phyloP scores from a whole-genome alignment of 345 rosid genomes.

The Syzygium aqueum region DNA sequence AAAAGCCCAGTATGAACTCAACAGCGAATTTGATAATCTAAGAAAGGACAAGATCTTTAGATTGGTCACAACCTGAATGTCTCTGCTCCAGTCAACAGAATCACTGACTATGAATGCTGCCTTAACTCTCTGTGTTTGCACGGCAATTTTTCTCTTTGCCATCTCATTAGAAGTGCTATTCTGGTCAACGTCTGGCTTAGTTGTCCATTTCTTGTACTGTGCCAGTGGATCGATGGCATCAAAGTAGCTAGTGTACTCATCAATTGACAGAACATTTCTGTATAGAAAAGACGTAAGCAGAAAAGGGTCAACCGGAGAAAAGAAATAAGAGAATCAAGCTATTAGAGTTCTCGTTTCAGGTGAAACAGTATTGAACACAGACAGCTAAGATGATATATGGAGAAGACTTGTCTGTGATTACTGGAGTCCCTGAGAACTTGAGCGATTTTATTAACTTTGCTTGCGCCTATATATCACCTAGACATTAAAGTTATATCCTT shows the following conservation, averaged over 20 bases:
- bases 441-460: not conserved
- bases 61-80: constrained; percentile 51
- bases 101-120: constrained; percentile 89
- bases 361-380: not conserved
- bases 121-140: constrained; percentile 49
- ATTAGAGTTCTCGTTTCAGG: not conserved
- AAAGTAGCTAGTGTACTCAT: constrained; percentile 67
- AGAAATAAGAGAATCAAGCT: not conserved
- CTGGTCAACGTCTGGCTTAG: constrained; percentile 12
- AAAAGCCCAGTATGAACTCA: not conserved
- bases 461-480: not conserved
- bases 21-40: not conserved
- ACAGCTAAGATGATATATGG: not conserved
- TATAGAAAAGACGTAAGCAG: constrained; percentile 3
- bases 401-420: not conserved
- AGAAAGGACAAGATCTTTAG: not conserved
- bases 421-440: not conserved
- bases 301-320: not conserved
- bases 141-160: constrained; percentile 4
- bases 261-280: constrained; percentile 85
- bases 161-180: constrained; percentile 3
- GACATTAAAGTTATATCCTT: not conserved
- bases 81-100: constrained; percentile 90
- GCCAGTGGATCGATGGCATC: constrained; percentile 79
- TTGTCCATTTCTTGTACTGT: constrained; percentile 54